Evolutionary conservation across 306 rosid genomes (phyloP), one percentile per base, ranked within the genome.

Genomic region (Prunus padus): DNA sequence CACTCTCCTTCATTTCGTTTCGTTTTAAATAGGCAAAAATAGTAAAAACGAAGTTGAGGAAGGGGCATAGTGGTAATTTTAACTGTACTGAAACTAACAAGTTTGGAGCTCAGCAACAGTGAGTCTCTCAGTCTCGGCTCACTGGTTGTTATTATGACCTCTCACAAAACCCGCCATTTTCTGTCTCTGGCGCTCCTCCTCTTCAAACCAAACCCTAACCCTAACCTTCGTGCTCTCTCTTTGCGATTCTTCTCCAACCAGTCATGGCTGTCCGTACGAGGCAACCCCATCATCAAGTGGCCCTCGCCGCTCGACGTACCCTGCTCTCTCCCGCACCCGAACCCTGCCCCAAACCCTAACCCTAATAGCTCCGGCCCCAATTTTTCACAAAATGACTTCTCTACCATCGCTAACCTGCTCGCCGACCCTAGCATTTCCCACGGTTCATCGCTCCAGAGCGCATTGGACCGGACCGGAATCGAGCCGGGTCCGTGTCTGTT

Each of bases 191-290:
- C 74, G 12, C 49, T 42, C 71, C 37, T 80, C 2, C 57, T 62
- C 37, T 44, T 69, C 20, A 61, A 77, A 3, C 85, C 72, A 65
- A 83, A 80, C 75, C 81, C 74, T 46, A 66, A 45, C 62, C 73
- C 82, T 71, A 71, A 16, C 33, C 42, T 9, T 50, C 61, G 40
- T 71, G 4, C 60, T 80, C 62, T 57, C n/a, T 33, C 47, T 20
- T 75, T 30, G n/a, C 90, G 75, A 23, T 73, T 65, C 65, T 82
- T 61, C 65, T 75, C 88, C 30, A 45, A 40, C 8, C 80, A 67
- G 6, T 87, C 97, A 74, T 86, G 94, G 90, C 76, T 87, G 0
- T 86, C 92, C n/a, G 42, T 76, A 6, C 88, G 87, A n/a, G 91
- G 92, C 31, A 86, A 83, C 72, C 89, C 91, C 61, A 75, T 90